Evolutionary conservation across 2,329 filamentous ascomycete genomes (phyloP), one percentile per base, ranked within the genome.

Genomic region (Stagonosporopsis vannaccii): DNA sequence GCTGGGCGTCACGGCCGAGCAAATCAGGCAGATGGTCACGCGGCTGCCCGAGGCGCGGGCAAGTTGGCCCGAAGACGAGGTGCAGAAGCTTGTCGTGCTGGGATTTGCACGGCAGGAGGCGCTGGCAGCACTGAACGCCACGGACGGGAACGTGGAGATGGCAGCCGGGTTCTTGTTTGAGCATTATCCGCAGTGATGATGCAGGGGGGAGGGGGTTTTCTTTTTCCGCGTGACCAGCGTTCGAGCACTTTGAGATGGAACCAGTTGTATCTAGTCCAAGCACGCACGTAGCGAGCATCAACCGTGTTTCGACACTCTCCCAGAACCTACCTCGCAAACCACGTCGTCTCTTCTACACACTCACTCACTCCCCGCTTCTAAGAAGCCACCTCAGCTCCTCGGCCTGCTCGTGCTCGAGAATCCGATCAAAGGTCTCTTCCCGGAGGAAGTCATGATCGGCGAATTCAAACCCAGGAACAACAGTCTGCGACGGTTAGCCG

Each of bases 381-480:
- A 79, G 43, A 65, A 79, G 65, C 78, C 77, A 80, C 50, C 56
- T 60, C 65, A 89, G 66, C 65, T 83, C 78, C 56, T 75, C 68
- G 1, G 78, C 79, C 62, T 82, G 78, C 25, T 83, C 77, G 11
- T 76, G 62, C 0, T 79, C 79, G 1, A 89, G 68, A 25, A 89
- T 60, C 36, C 79, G 71, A 35, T 70, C 69, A 61, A 88, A 75
- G 12, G 72, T 75, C 44, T 81, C 77, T 9, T 62, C 59, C 2
- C 75, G 78, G 67, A 90, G 75, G 64, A 90, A 90, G 63, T 88
- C 85, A 70, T 90, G 86, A 70, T 90, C 87, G 54, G 78, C 79
- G 62, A 80, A 89, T 66, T 89, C 87, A 65, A 90, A 90, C 0
- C 87, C 88, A 0, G 87, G 87, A 7, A 89, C 80, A 1, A 89